Base-by-base conservation (phyloP, 2,329 filamentous ascomycete genomes). In the Hymenotorrendiella dingleyae region DNA sequence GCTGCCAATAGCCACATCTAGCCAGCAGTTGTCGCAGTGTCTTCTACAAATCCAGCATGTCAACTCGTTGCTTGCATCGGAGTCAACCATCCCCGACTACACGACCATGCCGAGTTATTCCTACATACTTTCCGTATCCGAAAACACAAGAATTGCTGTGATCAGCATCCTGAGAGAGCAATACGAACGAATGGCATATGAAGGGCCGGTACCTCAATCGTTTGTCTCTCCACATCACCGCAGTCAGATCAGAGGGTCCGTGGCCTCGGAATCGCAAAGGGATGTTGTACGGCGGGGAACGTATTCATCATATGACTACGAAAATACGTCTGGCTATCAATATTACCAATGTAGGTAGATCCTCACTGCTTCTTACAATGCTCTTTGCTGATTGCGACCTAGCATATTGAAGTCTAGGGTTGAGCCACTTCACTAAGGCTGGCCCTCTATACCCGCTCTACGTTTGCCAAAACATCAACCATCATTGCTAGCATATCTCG, bases 1-100 rank as follows among this genome's bases (percentile, higher is more conserved):
- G 6, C 16, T 28, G 9, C 21, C 12, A 6, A 11, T 22, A 47
- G 45, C 21, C 9, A 26, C 26, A 20, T 17, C 35, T 11, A 30
- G 36, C n/a, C 19, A 39, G 6, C 28, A 46, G 20, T n/a, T 48
- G 20, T 20, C 21, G 17, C 27, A 38, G 14, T 45, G 33, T 26
- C 22, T 42, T 9, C 20, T 36, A 7, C 32, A 43, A 32, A 28
- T 48, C n/a, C 42, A 48, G 24, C 36, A 43, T 9, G 16, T 40
- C 1, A 36, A 34, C n/a, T 12, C 21, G 2, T 21, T 38, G 8
- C 19, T 46, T 6, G 12, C 28, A 6, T 20, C 21, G 1, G 43
- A 48, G 16, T 43, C 39, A 3, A 33, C 11, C 10, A 19, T 17
- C 14, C 22, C 8, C 3, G 30, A 22, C 17, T 28, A 2, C 9